Base-by-base conservation (phyloP, 208 protist species). In the Tetramitus jugosus region DNA sequence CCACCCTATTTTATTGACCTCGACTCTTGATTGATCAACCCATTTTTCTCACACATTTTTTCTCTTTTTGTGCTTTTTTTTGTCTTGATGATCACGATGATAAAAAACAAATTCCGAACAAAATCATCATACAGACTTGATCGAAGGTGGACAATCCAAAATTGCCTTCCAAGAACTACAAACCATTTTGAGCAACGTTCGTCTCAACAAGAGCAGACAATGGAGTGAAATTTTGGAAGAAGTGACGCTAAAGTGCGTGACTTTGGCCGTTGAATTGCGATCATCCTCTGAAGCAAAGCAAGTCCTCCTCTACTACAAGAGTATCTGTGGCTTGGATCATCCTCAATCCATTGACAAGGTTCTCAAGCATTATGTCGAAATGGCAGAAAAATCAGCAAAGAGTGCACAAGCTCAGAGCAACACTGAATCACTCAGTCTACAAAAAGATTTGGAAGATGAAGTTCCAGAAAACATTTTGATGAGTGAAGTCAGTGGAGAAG, bases 381-480 rank as follows among this genome's bases (percentile, higher is more conserved):
- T 43, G 6, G 39, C 67, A 7, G 67, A 74, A 53, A 74, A 74
- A 35, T 0, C 42, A 0, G 42, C 42, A 4, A 35, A 71, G 49
- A 71, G 49, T 4, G 67, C 67, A 37, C 29, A 46, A 35, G 42
- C 31, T 29, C 20, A 74, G 20, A 29, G 29, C 29, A 53, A 74
- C 14, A 53, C 4, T 23, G 37, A 53, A 53, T 35, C 42, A 0
- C 8, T 68, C 1, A 29, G 2, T 45, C 8, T 74, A 1, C n/a
- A n/a, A 39, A 31, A 33, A 26, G 67, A 74, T 53, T 53, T 53
- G 26, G 67, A 74, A 52, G 20, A 81, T 33, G 77, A 82, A 61
- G n/a, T 62, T 14, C 77, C 77, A 13, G 79, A 82, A 74, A 40
- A 60, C n/a, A 20, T 72, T n/a, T 35, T 71, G 26, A 3, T 82